Evolutionary conservation across 257 asterid genomes (phyloP), one percentile per base, ranked within the genome.

Genomic region (Cinchona pubescens): DNA sequence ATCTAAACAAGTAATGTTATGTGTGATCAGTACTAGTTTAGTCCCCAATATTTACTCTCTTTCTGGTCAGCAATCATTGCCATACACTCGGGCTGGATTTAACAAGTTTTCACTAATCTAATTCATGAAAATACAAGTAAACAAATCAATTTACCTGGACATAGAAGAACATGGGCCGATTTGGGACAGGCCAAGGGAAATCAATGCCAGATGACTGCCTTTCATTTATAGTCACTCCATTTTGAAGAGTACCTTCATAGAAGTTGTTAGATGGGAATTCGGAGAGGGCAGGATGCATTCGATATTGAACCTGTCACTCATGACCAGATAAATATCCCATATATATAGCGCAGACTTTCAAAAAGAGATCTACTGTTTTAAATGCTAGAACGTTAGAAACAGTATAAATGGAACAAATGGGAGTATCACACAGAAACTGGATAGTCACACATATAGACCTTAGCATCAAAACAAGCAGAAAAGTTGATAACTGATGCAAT

Each of bases 151-250:
- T 66, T 85, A 92, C 99, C 98, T 95, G 99, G 71, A 95, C 99
- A 80, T 95, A 95, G 81, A 95, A 95, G 85, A 95, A 92, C 98
- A 91, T 95, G 72, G 99, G 99, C 67, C 98, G 91, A 82, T 90
- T 91, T 42, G 99, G 98, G 78, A 95, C 96, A 42, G 97, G 99
- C 99, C 99, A 91, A 56, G 98, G 99, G 74, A 95, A 95, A 86
- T 95, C 99, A 85, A 95, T 91, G 82, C 99, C 99, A 71, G 96
- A 90, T 56, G 96, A 91, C 81, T 88, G 98, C 86, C 98, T 87
- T 77, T 95, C 99, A 30, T 88, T 90, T 59, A 95, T 75, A 68
- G 98, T 92, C 71, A 95, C 99, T 76, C 99, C 99, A 81, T 95
- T 95, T 84, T 95, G 99, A 79, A 95, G 98, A 65, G 98, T 95